Evolutionary conservation across 192 early-diverging fungal genomes (phyloP).

Genomic region (Coemansia javaensis): DNA sequence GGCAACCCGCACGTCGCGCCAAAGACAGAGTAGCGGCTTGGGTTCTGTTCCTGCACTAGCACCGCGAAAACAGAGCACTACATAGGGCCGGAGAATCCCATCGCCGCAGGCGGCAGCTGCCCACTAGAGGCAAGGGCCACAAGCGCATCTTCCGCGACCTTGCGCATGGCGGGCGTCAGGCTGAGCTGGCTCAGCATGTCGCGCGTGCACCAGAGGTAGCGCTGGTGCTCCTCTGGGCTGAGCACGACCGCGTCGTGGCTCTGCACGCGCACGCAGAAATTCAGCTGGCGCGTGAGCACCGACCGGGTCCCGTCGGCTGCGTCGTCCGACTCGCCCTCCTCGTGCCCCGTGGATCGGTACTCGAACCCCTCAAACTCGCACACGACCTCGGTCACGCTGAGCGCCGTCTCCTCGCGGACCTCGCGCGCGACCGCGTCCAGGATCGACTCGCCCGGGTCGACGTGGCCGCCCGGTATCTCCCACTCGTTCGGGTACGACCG

Average conservation of each 20-base stretch:
- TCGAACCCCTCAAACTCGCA: conserved; percentile 32
- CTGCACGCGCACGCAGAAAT: conserved; percentile 28
- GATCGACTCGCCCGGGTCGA: conserved; percentile 37
- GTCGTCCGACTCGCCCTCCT: conserved; percentile 12
- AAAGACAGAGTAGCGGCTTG: conserved; percentile 40
- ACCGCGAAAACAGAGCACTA: too few species aligned
- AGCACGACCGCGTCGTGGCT: conserved; percentile 1
- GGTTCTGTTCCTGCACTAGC: too few species aligned
- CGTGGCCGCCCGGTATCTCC: conserved; percentile 47
- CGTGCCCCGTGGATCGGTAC: conserved; percentile 30
- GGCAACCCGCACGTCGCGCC: conserved; percentile 47
- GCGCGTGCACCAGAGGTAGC: conserved; percentile 26
- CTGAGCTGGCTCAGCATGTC: too few species aligned
- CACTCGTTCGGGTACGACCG: conserved; percentile 43
- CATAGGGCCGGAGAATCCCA: too few species aligned
- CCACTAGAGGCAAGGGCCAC: too few species aligned
- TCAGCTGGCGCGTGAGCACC: conserved; percentile 34
- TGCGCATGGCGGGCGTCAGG: too few species aligned
- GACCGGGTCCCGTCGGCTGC: not conserved
- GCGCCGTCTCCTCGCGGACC: conserved; percentile 38
- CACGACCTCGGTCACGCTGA: conserved; percentile 19
- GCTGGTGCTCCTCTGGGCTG: conserved; percentile 34
- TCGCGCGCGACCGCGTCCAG: conserved; percentile 33
- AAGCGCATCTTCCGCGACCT: too few species aligned
- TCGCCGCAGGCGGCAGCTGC: too few species aligned